A percentile compares a stretch with the other conserved stretches of the same genome.
phyloP scores from a whole-genome alignment of 345 rosid species.

The Mangifera indica region DNA sequence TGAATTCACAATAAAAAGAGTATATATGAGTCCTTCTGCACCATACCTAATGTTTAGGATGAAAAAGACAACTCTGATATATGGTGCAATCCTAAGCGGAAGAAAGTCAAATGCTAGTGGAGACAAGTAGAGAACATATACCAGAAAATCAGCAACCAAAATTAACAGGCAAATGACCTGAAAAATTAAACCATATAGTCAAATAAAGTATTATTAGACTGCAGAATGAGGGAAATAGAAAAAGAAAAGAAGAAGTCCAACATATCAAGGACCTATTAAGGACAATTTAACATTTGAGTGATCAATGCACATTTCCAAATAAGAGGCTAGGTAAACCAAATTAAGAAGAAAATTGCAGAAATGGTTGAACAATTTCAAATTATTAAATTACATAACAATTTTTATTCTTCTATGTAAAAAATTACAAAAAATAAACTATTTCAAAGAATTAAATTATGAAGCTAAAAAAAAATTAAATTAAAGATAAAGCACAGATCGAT shows the following conservation, averaged over 20 bases:
- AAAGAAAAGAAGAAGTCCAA: neutral
- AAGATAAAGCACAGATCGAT: conserved; percentile 9
- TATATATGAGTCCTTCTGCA: no score
- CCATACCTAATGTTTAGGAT: conserved; percentile 72
- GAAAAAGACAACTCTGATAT: conserved; percentile 75
- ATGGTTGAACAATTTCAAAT: neutral
- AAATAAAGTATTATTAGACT: conserved; percentile 21
- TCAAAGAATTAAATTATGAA: neutral
- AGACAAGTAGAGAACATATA: conserved; percentile 70
- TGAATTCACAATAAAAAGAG: neutral
- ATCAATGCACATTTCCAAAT: neutral
- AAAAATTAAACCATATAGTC: conserved; percentile 29
- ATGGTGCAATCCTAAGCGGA: conserved; percentile 86
- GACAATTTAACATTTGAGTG: neutral
- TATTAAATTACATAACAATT: neutral
- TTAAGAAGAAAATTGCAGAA: conserved; percentile 1
- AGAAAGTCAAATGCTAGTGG: conserved; percentile 63
- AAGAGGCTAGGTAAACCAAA: neutral
- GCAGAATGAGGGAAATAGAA: neutral
- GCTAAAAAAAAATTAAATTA: neutral
- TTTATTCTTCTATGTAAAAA: neutral
- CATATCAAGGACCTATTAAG: neutral
- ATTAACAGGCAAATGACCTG: conserved; percentile 68
- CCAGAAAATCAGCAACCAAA: conserved; percentile 74
- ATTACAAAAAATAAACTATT: neutral